A percentile compares a stretch with the other conserved stretches of the same genome.
These are phyloP conservation scores for Fusarium chuoi DNA, from an alignment of 2,329 filamentous ascomycete genomes.

Conservation along the genomic window DNA sequence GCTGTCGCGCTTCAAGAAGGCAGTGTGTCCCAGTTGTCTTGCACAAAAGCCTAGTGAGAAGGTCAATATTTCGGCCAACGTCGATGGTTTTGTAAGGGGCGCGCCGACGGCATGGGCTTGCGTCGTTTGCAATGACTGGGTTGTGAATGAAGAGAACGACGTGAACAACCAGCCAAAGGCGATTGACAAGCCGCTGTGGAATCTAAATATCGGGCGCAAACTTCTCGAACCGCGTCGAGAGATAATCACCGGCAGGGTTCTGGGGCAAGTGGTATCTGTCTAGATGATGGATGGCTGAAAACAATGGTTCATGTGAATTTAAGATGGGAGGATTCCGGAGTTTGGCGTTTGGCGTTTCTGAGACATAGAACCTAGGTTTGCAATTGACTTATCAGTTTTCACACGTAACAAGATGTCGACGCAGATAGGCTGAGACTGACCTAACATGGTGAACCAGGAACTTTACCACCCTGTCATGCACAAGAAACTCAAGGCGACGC, in stretches of 20 bases:
- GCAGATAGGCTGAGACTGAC: constrained; percentile 5
- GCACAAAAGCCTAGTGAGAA: constrained; percentile 7
- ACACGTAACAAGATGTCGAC: not conserved
- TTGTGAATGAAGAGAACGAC: constrained; percentile 42
- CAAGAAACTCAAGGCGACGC: not conserved
- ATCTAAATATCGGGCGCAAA: constrained; percentile 1
- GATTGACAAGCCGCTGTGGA: constrained; percentile 35
- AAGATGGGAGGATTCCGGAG: constrained; percentile 3
- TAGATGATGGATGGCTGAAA: not conserved
- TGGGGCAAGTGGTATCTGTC: constrained; percentile 3
- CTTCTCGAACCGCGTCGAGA: constrained; percentile 3
- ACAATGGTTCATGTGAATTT: not conserved
- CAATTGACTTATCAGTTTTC: constrained; percentile 23
- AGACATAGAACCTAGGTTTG: constrained; percentile 7
- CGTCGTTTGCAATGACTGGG: constrained; percentile 48
- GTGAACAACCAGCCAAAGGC: constrained; percentile 25
- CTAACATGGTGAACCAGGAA: not conserved
- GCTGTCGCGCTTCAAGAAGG: constrained; percentile 32
- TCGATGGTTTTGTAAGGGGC: constrained; percentile 14
- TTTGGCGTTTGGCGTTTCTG: constrained; percentile 28
- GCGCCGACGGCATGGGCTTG: constrained; percentile 46
- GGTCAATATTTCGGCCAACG: constrained; percentile 32
- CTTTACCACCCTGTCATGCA: not conserved
- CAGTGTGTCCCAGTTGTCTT: constrained; percentile 49
- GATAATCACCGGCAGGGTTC: not conserved